These are phyloP conservation scores for Lodderomyces metapsilosis DNA, from an alignment of 1,139 yeast species.

Conservation along the genomic window DNA sequence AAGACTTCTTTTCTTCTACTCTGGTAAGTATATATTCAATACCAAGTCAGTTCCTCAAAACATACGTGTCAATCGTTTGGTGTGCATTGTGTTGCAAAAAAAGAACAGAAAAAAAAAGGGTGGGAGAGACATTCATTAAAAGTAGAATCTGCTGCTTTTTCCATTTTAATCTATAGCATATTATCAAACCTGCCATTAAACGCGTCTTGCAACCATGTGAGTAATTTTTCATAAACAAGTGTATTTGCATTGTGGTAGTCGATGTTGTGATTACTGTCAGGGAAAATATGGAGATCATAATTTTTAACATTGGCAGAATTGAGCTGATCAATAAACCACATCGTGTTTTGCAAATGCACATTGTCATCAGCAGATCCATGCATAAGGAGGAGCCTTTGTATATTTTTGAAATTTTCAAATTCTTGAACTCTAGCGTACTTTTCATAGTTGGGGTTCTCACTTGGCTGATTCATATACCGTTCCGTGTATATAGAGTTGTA, in stretches of 20 bases:
- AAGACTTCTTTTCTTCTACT: background rate
- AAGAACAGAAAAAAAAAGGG: background rate
- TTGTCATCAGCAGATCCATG: constrained; percentile 98
- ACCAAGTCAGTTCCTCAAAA: background rate
- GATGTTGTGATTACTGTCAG: constrained; percentile 90
- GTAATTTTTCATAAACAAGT: constrained; percentile 72
- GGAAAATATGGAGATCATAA: constrained; percentile 87
- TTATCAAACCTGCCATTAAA: constrained; percentile 50
- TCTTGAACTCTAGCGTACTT: constrained; percentile 47
- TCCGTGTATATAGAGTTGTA: constrained; percentile 85
- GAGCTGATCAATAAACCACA: constrained; percentile 69
- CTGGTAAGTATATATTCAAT: background rate
- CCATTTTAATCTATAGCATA: background rate
- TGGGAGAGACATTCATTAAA: too few species aligned
- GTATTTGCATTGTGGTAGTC: constrained; percentile 73
- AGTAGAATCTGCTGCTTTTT: too few species aligned
- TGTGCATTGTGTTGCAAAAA: constrained; percentile 3
- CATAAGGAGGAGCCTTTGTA: constrained; percentile 70
- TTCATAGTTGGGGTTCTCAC: constrained; percentile 49
- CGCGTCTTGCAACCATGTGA: constrained; percentile 67
- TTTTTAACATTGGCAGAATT: constrained; percentile 66
- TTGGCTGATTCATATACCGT: constrained; percentile 78
- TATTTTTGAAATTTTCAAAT: constrained; percentile 43
- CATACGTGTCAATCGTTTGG: constrained; percentile 1
- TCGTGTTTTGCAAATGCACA: constrained; percentile 88